These are phyloP conservation scores for Solanum hybrid DNA, from an alignment of 305 asterid species.

Conservation along the genomic window DNA sequence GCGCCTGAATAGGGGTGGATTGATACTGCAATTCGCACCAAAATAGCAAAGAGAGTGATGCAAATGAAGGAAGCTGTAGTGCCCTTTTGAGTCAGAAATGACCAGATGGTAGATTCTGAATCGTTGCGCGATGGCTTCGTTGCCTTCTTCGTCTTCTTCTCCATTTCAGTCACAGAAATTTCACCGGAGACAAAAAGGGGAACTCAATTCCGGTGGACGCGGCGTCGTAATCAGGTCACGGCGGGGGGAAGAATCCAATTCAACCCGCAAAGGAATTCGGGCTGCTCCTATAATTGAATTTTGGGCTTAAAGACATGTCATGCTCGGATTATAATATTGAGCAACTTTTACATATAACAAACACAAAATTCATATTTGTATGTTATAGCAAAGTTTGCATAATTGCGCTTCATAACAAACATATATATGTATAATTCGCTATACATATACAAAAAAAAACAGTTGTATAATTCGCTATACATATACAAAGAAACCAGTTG, in stretches of 20 bases:
- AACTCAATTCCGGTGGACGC: background rate
- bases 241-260: background rate
- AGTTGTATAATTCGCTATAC: too few relatives aligned
- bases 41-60: constrained; percentile 62
- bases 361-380: too few relatives aligned
- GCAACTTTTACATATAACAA: too few relatives aligned
- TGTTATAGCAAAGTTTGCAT: too few relatives aligned
- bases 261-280: background rate
- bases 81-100: constrained; percentile 41
- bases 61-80: constrained; percentile 45
- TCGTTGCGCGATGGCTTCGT: constrained; percentile 11
- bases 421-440: too few relatives aligned
- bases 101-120: constrained; percentile 30
- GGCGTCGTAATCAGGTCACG: background rate
- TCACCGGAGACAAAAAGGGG: background rate
- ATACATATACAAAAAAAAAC: too few relatives aligned
- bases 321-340: background rate
- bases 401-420: too few relatives aligned
- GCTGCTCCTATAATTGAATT: background rate
- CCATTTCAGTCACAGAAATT: constrained; percentile 27
- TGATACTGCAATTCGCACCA: constrained; percentile 66
- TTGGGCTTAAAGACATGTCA: background rate
- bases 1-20: constrained; percentile 92
- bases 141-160: constrained; percentile 14
- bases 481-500: too few relatives aligned